Evolutionary conservation across 2,329 filamentous ascomycete genomes (phyloP), one percentile per base, ranked within the genome.

Genomic region (Malbranchea cinnamomea): DNA sequence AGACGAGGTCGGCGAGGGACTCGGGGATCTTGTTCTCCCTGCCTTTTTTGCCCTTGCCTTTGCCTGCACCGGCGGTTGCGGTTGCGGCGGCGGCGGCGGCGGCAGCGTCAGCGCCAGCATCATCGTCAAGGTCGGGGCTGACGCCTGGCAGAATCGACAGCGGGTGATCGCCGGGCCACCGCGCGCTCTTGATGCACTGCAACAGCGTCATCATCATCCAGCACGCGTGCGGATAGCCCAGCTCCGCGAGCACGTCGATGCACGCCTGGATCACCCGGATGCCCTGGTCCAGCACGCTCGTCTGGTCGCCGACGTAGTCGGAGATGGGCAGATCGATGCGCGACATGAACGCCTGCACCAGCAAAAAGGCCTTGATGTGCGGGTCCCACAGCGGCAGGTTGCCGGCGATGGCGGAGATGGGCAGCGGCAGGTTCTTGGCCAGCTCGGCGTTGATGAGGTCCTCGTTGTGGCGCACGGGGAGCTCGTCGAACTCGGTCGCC

Each of bases 381-480:
- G 89, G 89, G 59, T 98, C 89, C 89, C 89, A 98, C 75, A 98
- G 80, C 2, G 87, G 87, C 23, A 94, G 60, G 20, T 38, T 32
- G 6, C 52, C 46, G 5, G 74, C 75, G 43, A 76, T 65, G 11
- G 58, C 53, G 11, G 73, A 67, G 4, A 67, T 68, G 17, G 65
- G 57, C 30, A 89, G 71, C 0, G 84, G 81, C 1, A 98, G 62
- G 38, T 84, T 83, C 34, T 74, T 71, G 5, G 84, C 83, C 3
- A 98, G 66, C 42, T 94, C 83, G 3, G 72, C 80, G 50, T 98
- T 98, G 63, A 98, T 84, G 25, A 98, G 71, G 49, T 98, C 91
- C 58, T 98, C 89, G 49, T 98, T 98, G 59, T 98, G 89, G 4
- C 89, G 82, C 14, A 98, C 89, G 0, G 89, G 89, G 1, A 98